A percentile compares a stretch with the other conserved stretches of the same genome.
phyloP scores from a whole-genome alignment of 805 yeast genomes.

The Phaffomyces thermotolerans region DNA sequence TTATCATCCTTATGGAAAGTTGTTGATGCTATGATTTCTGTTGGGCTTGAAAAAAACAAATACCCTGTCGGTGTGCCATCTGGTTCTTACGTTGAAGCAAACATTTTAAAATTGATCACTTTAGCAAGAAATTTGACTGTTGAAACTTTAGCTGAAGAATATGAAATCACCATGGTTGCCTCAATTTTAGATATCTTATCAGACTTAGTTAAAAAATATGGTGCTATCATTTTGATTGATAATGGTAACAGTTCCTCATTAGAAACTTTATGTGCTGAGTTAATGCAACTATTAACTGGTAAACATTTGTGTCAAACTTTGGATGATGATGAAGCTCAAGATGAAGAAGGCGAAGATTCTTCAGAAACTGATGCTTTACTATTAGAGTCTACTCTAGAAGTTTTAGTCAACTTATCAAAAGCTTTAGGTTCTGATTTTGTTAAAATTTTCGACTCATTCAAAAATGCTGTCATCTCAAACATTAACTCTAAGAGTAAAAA shows the following conservation, averaged over 20 bases:
- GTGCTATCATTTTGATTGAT: conserved; percentile 63
- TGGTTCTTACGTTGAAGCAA: conserved; percentile 50
- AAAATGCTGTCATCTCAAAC: conserved; percentile 51
- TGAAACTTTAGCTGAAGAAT: conserved; percentile 64
- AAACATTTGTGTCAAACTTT: conserved; percentile 79
- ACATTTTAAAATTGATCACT: conserved; percentile 50
- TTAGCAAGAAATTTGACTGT: conserved; percentile 63
- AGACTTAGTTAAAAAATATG: conserved; percentile 61
- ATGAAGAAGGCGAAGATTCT: conserved; percentile 42
- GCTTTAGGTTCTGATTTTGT: conserved; percentile 76
- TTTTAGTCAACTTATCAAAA: conserved; percentile 65
- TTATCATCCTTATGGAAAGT: conserved; percentile 78
- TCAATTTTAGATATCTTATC: conserved; percentile 67
- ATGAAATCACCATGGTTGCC: conserved; percentile 75
- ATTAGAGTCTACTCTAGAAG: conserved; percentile 81
- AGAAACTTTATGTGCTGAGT: conserved; percentile 61
- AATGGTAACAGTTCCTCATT: conserved; percentile 49
- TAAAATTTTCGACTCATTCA: conserved; percentile 65
- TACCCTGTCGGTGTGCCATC: conserved; percentile 61
- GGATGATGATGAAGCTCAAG: conserved; percentile 60
- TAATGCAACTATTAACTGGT: conserved; percentile 69
- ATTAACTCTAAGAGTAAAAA: conserved; percentile 55
- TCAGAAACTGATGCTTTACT: conserved; percentile 60
- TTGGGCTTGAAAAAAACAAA: conserved; percentile 40
- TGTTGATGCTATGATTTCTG: conserved; percentile 58